Percentiles rank a stretch among this genome's conserved stretches.
phyloP scores from a whole-genome alignment of 441 rosid species.

The Erodium moschatum region DNA sequence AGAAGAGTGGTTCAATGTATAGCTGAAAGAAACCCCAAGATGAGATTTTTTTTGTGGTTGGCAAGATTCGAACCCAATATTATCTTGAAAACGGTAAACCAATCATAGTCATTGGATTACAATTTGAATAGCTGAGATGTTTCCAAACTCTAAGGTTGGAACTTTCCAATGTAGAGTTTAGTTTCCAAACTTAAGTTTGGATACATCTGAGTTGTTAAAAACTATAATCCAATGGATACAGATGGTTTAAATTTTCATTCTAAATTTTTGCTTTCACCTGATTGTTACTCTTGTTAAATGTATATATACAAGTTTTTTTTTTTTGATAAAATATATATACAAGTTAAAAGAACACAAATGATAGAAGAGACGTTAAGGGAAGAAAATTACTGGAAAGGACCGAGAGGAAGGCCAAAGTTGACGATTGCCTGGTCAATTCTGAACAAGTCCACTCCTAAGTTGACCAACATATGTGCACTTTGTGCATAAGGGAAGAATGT shows the following conservation, averaged over 20 bases:
- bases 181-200: too few relatives aligned
- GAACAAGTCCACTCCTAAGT: conserved; percentile 79
- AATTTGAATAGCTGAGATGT: too few relatives aligned
- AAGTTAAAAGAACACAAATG: conserved; percentile 7
- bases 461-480: conserved; percentile 55
- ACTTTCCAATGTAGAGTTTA: too few relatives aligned
- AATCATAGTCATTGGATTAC: too few relatives aligned
- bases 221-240: too few relatives aligned
- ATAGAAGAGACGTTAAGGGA: conserved; percentile 7
- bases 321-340: too few relatives aligned
- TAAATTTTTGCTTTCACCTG: too few relatives aligned
- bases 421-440: conserved; percentile 67
- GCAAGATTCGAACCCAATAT: neutral
- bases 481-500: conserved; percentile 83
- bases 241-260: too few relatives aligned
- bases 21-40: too few relatives aligned
- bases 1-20: conserved; percentile 16
- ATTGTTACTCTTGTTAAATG: neutral
- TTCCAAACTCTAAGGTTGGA: too few relatives aligned
- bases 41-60: neutral
- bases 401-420: conserved; percentile 81
- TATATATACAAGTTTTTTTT: conserved; percentile 3
- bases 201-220: too few relatives aligned
- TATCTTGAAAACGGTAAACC: too few relatives aligned
- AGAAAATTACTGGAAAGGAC: conserved; percentile 80